phyloP scores from a whole-genome alignment of 179 eudicot genomes.

The Silene noctiflora region DNA sequence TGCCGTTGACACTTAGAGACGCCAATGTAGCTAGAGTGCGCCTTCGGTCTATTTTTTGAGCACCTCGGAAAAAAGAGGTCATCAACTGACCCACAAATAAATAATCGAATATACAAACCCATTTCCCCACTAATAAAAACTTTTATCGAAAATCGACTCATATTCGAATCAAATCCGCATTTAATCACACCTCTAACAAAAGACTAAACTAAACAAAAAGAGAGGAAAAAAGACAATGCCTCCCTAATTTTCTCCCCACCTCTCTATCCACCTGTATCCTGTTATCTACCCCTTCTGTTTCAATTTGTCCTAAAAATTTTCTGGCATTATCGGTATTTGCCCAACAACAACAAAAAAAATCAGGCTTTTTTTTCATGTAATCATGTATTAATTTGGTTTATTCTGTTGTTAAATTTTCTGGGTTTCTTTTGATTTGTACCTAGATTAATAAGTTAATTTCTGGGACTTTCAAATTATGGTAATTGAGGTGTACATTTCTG shows the following conservation, averaged over 20 bases:
- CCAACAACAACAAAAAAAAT: background rate
- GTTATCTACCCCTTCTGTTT: background rate
- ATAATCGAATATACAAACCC: too few species aligned
- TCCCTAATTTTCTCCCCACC: conserved; percentile 12
- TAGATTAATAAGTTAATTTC: background rate
- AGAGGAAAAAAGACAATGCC: background rate
- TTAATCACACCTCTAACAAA: too few species aligned
- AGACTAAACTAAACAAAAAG: background rate
- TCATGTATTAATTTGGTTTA: background rate
- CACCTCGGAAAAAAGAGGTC: too few species aligned
- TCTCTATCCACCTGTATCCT: conserved; percentile 6
- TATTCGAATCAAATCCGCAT: too few species aligned
- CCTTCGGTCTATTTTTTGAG: too few species aligned
- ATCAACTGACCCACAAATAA: too few species aligned
- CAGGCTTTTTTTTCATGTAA: background rate
- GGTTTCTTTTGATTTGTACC: background rate
- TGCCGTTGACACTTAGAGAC: too few species aligned
- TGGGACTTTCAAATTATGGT: background rate
- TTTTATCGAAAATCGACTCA: too few species aligned
- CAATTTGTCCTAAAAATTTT: background rate
- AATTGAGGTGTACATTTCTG: background rate
- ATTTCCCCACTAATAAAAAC: too few species aligned
- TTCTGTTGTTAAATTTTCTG: background rate
- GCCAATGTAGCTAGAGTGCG: too few species aligned
- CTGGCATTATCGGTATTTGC: background rate